These are phyloP conservation scores for Nannochloropsis gaditana DNA, from an alignment of 108 stramenopile species.

Conservation along the genomic window DNA sequence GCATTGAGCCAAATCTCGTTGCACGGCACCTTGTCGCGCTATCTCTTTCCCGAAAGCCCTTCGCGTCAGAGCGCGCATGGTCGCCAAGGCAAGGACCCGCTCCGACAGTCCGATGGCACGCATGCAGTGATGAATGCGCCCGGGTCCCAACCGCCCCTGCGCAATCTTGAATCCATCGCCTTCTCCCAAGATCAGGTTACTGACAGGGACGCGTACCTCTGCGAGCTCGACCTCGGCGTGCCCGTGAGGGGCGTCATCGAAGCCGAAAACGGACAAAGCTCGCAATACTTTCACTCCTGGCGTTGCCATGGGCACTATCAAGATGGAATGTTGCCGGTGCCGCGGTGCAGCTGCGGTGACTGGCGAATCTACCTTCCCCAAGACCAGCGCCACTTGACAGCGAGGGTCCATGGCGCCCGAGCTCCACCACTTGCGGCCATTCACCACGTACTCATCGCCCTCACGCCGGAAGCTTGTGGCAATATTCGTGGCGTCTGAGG, in stretches of 20 bases:
- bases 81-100: slow-evolving; percentile 44
- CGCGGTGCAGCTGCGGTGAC: slow-evolving; percentile 37
- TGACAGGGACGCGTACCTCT: slow-evolving; percentile 32
- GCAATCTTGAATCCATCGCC: slow-evolving; percentile 90
- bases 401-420: slow-evolving; percentile 86
- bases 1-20: slow-evolving; percentile 53
- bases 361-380: slow-evolving; percentile 61
- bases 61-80: slow-evolving; percentile 32
- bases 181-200: slow-evolving; percentile 65
- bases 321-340: slow-evolving; percentile 49
- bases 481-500: slow-evolving; percentile 85
- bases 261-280: slow-evolving; percentile 83
- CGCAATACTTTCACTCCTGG: slow-evolving; percentile 68
- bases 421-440: slow-evolving; percentile 84
- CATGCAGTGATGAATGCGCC: slow-evolving; percentile 98
- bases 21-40: slow-evolving; percentile 64
- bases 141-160: slow-evolving; percentile 87
- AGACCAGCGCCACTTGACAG: slow-evolving; percentile 74
- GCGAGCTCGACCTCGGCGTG: slow-evolving; percentile 77
- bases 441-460: slow-evolving; percentile 53
- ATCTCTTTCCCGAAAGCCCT: slow-evolving; percentile 66
- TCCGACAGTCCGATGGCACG: slow-evolving; percentile 69
- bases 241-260: slow-evolving; percentile 71
- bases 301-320: slow-evolving; percentile 68
- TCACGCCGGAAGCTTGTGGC: slow-evolving; percentile 25